A percentile compares a stretch with the other conserved stretches of the same genome.
phyloP scores from a whole-genome alignment of 768 basidiomycete genomes.

The Tulasnella sp. region DNA sequence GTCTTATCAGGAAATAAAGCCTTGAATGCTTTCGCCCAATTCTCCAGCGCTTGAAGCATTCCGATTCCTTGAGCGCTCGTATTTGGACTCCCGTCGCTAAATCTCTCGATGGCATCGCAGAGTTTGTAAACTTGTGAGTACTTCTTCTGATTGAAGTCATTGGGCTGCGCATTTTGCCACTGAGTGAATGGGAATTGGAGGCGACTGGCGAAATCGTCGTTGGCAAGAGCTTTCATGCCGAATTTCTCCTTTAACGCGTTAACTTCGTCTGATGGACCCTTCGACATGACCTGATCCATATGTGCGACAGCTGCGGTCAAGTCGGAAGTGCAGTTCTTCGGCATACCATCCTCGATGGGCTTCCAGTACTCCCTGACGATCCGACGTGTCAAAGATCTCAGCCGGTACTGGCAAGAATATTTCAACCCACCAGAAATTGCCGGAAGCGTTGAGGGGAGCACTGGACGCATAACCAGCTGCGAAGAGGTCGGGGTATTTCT shows the following conservation, averaged over 20 bases:
- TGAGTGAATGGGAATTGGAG: background rate
- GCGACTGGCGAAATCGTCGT: background rate
- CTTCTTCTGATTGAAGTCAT: too few relatives aligned
- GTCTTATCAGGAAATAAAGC: too few relatives aligned
- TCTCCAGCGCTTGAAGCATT: background rate
- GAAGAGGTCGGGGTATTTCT: constrained; percentile 11
- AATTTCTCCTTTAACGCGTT: background rate
- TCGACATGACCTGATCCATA: background rate
- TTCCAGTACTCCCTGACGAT: constrained; percentile 12
- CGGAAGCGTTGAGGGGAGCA: constrained; percentile 13
- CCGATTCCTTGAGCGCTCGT: background rate
- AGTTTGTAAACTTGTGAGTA: background rate
- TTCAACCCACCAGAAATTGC: constrained; percentile 7
- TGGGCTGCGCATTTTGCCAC: background rate
- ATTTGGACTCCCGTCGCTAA: too few relatives aligned
- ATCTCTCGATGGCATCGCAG: constrained; percentile 8
- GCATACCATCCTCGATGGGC: constrained; percentile 18
- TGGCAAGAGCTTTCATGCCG: background rate
- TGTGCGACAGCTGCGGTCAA: background rate
- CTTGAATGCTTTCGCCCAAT: background rate
- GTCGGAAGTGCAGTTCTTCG: constrained; percentile 20
- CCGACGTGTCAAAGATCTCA: background rate
- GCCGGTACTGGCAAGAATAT: background rate
- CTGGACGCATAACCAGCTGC: constrained; percentile 14
- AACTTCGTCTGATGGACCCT: background rate